A percentile compares a stretch with the other conserved stretches of the same genome.
Evolutionary conservation across 2,329 filamentous ascomycete species (phyloP).

Genomic region (Claviceps capensis): DNA sequence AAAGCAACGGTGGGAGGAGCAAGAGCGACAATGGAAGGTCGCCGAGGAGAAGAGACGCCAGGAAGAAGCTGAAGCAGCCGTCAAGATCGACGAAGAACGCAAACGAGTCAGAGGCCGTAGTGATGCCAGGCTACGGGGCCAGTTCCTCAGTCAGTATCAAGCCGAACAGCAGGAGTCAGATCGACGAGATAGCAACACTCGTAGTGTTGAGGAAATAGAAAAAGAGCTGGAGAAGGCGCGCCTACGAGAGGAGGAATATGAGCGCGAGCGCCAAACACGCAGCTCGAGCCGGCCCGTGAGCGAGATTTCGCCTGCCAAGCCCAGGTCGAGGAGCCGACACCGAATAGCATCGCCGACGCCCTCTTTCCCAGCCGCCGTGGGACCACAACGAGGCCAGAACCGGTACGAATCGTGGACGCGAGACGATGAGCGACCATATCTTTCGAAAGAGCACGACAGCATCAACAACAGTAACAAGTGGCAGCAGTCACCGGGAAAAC

Average conservation of each 20-base stretch:
- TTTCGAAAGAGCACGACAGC: slow-evolving; percentile 37
- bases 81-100: slow-evolving; percentile 52
- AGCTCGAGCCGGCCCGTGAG: slow-evolving; percentile 15
- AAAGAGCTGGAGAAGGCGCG: slow-evolving; percentile 50
- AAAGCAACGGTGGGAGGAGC: slow-evolving; percentile 62
- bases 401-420: slow-evolving; percentile 50
- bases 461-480: slow-evolving; percentile 8
- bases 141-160: slow-evolving; percentile 79
- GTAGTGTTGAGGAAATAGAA: slow-evolving; percentile 57
- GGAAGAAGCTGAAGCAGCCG: slow-evolving; percentile 63
- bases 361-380: slow-evolving; percentile 1
- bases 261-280: slow-evolving; percentile 39
- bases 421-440: slow-evolving; percentile 51
- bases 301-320: slow-evolving; percentile 6
- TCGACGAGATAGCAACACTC: slow-evolving; percentile 28
- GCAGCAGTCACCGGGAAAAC: slow-evolving; percentile 21
- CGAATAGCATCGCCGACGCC: slow-evolving; percentile 2
- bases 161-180: slow-evolving; percentile 40
- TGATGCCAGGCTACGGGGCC: slow-evolving; percentile 61
- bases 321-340: slow-evolving; percentile 14
- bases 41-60: slow-evolving; percentile 58
- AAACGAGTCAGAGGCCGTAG: slow-evolving; percentile 46
- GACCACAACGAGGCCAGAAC: slow-evolving; percentile 14
- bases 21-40: slow-evolving; percentile 62
- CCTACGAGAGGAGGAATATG: slow-evolving; percentile 48